Percentiles rank a stretch among this genome's conserved stretches.
Conservation (phyloP, 768 basidiomycete species). For the Panus rudis region DNA sequence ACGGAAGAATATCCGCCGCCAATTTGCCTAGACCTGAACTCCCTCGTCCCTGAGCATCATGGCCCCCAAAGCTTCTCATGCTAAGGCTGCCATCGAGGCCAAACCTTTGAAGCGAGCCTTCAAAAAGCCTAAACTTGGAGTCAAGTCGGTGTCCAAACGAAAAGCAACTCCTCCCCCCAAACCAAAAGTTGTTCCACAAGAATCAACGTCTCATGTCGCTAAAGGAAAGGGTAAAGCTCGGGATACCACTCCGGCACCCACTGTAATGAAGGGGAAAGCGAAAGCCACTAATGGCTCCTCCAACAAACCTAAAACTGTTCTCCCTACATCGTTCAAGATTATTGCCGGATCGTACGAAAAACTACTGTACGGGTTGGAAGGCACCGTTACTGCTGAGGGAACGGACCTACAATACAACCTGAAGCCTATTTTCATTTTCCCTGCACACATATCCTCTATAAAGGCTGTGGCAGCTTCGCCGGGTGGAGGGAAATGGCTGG, state of each 20-base stretch:
- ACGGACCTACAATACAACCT: conserved; percentile 34
- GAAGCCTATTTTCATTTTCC: conserved; percentile 90
- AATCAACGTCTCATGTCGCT: conserved; percentile 1
- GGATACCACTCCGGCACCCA: conserved; percentile 12
- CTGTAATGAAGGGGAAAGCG: conserved; percentile 4
- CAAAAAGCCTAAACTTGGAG: conserved; percentile 8
- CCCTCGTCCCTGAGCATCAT: conserved; percentile 2
- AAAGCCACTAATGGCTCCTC: neutral
- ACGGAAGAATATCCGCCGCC: neutral
- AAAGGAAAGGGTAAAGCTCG: conserved; percentile 26
- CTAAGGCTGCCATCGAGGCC: neutral
- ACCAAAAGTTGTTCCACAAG: neutral
- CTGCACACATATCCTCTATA: conserved; percentile 91
- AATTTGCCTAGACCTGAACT: neutral
- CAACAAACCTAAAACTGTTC: conserved; percentile 8
- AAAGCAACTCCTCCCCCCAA: conserved; percentile 9
- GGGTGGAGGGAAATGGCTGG: conserved; percentile 90
- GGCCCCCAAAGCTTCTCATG: conserved; percentile 3
- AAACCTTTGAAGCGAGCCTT: neutral
- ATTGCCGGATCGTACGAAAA: conserved; percentile 96
- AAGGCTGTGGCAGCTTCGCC: conserved; percentile 88
- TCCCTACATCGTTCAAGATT: conserved; percentile 71
- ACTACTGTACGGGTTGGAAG: conserved; percentile 84
- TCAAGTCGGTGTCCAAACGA: neutral
- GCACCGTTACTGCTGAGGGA: conserved; percentile 35